These are phyloP conservation scores for Juglanconis sp. DNA, from an alignment of 2,329 filamentous ascomycete genomes.

Conservation along the genomic window DNA sequence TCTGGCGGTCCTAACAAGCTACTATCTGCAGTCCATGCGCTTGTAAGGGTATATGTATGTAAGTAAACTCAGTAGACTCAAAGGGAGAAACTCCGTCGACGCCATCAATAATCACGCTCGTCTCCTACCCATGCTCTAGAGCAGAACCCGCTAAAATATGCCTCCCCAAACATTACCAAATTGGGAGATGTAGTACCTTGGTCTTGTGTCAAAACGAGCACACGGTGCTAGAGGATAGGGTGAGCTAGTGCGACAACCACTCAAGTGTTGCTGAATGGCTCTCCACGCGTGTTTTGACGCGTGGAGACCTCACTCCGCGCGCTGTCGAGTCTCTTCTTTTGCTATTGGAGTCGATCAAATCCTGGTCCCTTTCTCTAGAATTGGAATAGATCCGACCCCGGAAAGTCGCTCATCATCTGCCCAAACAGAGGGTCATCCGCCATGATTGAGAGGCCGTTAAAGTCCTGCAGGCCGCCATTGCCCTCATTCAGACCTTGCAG, in stretches of 20 bases:
- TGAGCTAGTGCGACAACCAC: too few relatives aligned
- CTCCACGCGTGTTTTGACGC: too few relatives aligned
- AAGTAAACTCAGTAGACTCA: background rate
- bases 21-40: background rate
- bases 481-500: slow-evolving; percentile 34
- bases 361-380: background rate
- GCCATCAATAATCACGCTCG: background rate
- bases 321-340: too few relatives aligned
- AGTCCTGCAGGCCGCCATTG: slow-evolving; percentile 18
- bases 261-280: too few relatives aligned
- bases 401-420: slow-evolving; percentile 5
- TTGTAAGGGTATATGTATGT: background rate
- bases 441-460: slow-evolving; percentile 9
- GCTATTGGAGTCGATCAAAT: background rate
- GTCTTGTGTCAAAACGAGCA: too few relatives aligned
- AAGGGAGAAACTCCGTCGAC: background rate
- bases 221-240: too few relatives aligned
- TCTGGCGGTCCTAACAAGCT: too few relatives aligned
- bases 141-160: too few relatives aligned
- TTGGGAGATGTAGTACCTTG: too few relatives aligned
- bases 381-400: slow-evolving; percentile 10
- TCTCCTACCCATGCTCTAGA: background rate
- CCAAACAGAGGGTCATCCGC: slow-evolving; percentile 20
- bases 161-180: too few relatives aligned
- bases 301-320: too few relatives aligned